Percentiles rank a stretch among this genome's conserved stretches.
These are phyloP conservation scores for Neofusicoccum sp. DNA, from an alignment of 2,329 filamentous ascomycete species.

Conservation along the genomic window DNA sequence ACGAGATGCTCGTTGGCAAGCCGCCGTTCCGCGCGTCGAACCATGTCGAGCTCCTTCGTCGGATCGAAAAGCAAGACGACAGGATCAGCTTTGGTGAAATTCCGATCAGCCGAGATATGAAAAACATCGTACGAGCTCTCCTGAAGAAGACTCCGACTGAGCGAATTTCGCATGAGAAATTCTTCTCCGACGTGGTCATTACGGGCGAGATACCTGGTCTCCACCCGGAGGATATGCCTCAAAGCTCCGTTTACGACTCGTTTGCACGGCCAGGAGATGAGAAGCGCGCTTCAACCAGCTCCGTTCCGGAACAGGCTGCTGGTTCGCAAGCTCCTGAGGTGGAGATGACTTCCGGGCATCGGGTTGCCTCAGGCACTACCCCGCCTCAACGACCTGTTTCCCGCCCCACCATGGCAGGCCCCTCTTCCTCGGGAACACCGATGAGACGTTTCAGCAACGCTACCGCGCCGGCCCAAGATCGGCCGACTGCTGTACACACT, in stretches of 20 bases:
- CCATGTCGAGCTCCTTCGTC: conserved; percentile 88
- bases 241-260: neutral
- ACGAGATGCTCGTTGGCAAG: conserved; percentile 89
- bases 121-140: conserved; percentile 73
- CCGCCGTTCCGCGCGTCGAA: conserved; percentile 91
- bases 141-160: conserved; percentile 84
- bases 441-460: conserved; percentile 31
- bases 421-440: neutral
- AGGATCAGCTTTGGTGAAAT: conserved; percentile 76
- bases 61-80: conserved; percentile 87
- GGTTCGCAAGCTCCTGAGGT: neutral
- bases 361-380: neutral
- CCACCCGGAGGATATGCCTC: conserved; percentile 68
- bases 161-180: conserved; percentile 79
- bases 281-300: neutral
- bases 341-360: conserved; percentile 5
- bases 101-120: conserved; percentile 71
- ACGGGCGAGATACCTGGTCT: conserved; percentile 74
- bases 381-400: conserved; percentile 2
- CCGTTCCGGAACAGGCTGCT: neutral
- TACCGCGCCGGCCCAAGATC: conserved; percentile 27
- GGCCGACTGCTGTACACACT: conserved; percentile 35
- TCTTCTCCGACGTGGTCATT: conserved; percentile 75
- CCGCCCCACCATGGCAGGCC: neutral
- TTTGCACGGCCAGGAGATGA: neutral